Evolutionary conservation across 371 early-diverging fungal species (phyloP).

Genomic region (Syncephalastrum sp.): DNA sequence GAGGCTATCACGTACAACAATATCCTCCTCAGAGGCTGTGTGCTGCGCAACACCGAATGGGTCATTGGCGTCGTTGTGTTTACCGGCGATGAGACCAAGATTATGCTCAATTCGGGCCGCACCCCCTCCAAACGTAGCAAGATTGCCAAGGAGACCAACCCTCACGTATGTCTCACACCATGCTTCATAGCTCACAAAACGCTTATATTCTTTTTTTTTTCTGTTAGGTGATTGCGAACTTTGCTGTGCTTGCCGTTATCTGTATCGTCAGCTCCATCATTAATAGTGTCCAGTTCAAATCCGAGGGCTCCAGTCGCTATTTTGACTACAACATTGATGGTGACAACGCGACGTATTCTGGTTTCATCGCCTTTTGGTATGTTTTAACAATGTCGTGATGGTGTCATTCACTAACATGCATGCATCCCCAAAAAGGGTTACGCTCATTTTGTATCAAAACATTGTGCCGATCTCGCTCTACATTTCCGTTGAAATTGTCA

Average conservation of each 20-base stretch:
- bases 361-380: constrained; percentile 52
- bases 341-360: constrained; percentile 24
- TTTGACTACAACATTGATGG: constrained; percentile 43
- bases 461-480: constrained; percentile 91
- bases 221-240: constrained; percentile 46
- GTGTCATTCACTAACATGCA: constrained; percentile 1
- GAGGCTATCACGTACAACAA: constrained; percentile 81
- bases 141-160: constrained; percentile 93
- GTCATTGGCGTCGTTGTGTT: constrained; percentile 79
- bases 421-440: constrained; percentile 27
- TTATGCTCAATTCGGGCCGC: constrained; percentile 84
- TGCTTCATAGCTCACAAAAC: neutral
- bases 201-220: neutral
- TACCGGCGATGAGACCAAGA: constrained; percentile 92
- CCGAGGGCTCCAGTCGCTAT: constrained; percentile 25
- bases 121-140: constrained; percentile 93
- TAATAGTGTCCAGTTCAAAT: constrained; percentile 57
- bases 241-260: constrained; percentile 45
- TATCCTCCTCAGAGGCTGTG: constrained; percentile 88
- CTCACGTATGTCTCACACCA: constrained; percentile 60
- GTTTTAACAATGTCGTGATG: neutral
- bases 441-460: constrained; percentile 47
- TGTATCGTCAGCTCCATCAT: constrained; percentile 65
- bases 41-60: constrained; percentile 88
- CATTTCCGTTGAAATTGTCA: constrained; percentile 91